A percentile compares a stretch with the other conserved stretches of the same genome.
Conservation (phyloP, 225 moss, liverwort and hornwort genomes). For the Anthoceros angustus region DNA sequence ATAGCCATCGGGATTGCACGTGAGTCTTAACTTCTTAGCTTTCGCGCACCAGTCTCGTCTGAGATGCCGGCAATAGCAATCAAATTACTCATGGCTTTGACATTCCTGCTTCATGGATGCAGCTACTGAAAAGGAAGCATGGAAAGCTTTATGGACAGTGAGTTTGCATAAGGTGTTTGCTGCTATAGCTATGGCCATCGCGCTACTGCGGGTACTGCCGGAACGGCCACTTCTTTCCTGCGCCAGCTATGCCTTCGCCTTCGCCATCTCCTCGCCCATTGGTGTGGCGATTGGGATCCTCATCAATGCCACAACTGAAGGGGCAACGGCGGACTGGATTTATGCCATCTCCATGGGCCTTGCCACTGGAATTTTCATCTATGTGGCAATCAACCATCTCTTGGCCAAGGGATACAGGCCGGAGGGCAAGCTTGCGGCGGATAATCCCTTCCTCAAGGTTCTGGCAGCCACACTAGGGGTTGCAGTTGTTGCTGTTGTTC, state of each 20-base stretch:
- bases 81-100: no score
- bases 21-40: background rate
- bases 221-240: conserved; percentile 30
- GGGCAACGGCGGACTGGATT: conserved; percentile 32
- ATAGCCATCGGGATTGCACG: conserved; percentile 56
- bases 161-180: conserved; percentile 41
- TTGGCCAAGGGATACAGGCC: conserved; percentile 30
- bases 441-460: conserved; percentile 21
- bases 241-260: conserved; percentile 31
- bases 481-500: conserved; percentile 27
- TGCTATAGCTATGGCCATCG: conserved; percentile 47
- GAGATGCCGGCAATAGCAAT: background rate
- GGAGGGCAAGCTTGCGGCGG: conserved; percentile 8
- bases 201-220: conserved; percentile 37
- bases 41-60: background rate
- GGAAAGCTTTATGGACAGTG: conserved; percentile 43
- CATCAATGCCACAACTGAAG: conserved; percentile 32
- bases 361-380: conserved; percentile 39
- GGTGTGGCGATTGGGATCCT: conserved; percentile 52
- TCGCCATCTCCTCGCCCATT: conserved; percentile 40
- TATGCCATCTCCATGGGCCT: conserved; percentile 38
- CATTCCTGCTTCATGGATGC: conserved; percentile 12
- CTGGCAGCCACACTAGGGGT: conserved; percentile 22
- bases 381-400: conserved; percentile 52
- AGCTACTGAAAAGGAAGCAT: conserved; percentile 31